A percentile compares a stretch with the other conserved stretches of the same genome.
phyloP scores from a whole-genome alignment of 768 basidiomycete genomes.

The Tubosaeta brunneosetosa region DNA sequence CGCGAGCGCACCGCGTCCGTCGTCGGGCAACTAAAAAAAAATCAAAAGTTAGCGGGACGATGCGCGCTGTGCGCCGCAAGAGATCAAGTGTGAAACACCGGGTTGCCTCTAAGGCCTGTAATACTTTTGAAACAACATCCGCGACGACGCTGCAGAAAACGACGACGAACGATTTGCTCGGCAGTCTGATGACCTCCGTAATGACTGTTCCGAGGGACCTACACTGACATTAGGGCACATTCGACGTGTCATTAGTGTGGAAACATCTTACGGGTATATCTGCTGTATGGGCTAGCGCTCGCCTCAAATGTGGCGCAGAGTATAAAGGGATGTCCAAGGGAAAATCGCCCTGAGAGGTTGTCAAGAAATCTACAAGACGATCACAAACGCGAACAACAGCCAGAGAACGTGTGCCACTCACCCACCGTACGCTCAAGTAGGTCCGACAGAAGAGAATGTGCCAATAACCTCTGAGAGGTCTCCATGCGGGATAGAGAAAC shows the following conservation, averaged over 20 bases:
- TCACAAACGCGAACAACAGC: conserved; percentile 1
- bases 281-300: conserved; percentile 27
- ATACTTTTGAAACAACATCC: conserved; percentile 38
- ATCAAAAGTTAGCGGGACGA: conserved; percentile 39
- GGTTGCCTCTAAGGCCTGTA: conserved; percentile 41
- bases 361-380: conserved; percentile 32
- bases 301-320: conserved; percentile 33
- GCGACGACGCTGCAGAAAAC: conserved; percentile 45
- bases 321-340: conserved; percentile 40
- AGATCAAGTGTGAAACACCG: conserved; percentile 51
- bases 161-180: conserved; percentile 38
- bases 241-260: background rate
- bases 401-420: background rate
- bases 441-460: conserved; percentile 19
- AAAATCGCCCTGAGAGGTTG: conserved; percentile 32
- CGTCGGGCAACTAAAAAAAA: conserved; percentile 36
- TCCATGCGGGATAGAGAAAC: conserved; percentile 20
- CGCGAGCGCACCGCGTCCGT: conserved; percentile 32
- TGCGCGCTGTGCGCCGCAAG: conserved; percentile 37
- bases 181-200: conserved; percentile 35
- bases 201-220: conserved; percentile 35
- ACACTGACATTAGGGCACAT: conserved; percentile 12
- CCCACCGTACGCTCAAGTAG: conserved; percentile 13
- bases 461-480: conserved; percentile 14
- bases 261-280: conserved; percentile 31